Evolutionary conservation across 2,329 filamentous ascomycete genomes (phyloP), one percentile per base, ranked within the genome.

Genomic region (Ophiostoma pallidulum): DNA sequence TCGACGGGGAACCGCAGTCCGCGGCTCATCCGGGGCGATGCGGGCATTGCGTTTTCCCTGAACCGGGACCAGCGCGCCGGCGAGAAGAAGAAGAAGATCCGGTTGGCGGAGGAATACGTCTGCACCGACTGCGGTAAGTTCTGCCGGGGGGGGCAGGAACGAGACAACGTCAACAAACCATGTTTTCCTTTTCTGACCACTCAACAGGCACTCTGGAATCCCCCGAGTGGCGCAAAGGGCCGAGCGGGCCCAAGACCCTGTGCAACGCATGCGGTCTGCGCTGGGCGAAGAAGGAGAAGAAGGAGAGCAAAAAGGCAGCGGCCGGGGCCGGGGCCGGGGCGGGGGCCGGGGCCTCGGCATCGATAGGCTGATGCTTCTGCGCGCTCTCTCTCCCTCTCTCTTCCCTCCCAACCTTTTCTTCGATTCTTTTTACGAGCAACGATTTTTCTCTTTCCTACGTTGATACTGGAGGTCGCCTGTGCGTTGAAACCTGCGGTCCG

Each of bases 71-170:
- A 76, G 13, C 72, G 83, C 41, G 74, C 74, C 12, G 81, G 77
- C 1, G 84, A 88, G 52, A 90, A 94, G 65, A 94, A 94, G 71
- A 86, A 85, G 71, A 94, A 94, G 63, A 70, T 87, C 40, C 95
- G 95, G 63, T 74, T 79, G 20, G 75, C 77, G 2, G 80, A 95
- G 60, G 90, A 96, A 70, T 96, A 96, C 61, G 87, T 95, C 32
- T 97, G 91, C 65, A 91, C 87, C 1, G 91, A 96, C 64, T 97
- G 91, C 66, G 90, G 91, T n/a, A n/a, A n/a, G n/a, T 71, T n/a
- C n/a, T n/a, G n/a, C n/a, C n/a, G n/a, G n/a, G n/a, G n/a, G n/a
- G n/a, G n/a, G n/a, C n/a, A n/a, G n/a, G n/a, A n/a, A n/a, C n/a
- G n/a, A n/a, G n/a, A n/a, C n/a, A n/a, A n/a, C n/a, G n/a, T n/a